phyloP scores from a whole-genome alignment of 78 protist species.

The Dictyostelium discoideum region DNA sequence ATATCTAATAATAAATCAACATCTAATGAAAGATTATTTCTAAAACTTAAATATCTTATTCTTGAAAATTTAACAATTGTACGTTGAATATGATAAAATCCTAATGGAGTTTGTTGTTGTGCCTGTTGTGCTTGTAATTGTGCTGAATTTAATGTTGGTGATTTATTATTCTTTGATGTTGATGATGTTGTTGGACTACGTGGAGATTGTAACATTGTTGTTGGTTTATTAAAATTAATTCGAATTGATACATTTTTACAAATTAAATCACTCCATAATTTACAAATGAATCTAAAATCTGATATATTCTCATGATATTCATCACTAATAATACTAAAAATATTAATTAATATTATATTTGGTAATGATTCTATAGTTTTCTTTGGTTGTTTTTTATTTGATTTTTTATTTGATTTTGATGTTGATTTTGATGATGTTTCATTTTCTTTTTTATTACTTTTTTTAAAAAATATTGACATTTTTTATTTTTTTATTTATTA shows the following conservation, averaged over 20 bases:
- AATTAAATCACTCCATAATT: background rate
- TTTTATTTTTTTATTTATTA: background rate
- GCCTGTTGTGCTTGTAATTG: background rate
- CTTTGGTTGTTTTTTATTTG: background rate
- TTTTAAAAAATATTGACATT: background rate
- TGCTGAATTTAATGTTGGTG: background rate
- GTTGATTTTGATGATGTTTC: background rate
- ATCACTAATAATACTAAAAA: background rate
- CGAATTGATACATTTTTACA: background rate
- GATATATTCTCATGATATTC: background rate
- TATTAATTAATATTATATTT: background rate
- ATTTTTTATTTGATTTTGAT: background rate
- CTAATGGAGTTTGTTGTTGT: background rate
- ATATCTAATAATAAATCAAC: background rate
- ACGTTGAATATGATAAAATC: background rate
- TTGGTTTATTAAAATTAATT: background rate
- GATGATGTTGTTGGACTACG: background rate
- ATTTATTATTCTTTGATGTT: background rate
- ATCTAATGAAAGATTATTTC: background rate
- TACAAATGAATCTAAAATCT: background rate
- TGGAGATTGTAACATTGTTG: background rate
- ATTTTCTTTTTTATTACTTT: background rate
- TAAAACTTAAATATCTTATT: background rate
- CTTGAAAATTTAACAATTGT: constrained; percentile 7
- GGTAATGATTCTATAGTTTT: background rate